Percentiles rank a stretch among this genome's conserved stretches.
phyloP scores from a whole-genome alignment of 768 basidiomycete genomes.

The Floccularia luteovirens region DNA sequence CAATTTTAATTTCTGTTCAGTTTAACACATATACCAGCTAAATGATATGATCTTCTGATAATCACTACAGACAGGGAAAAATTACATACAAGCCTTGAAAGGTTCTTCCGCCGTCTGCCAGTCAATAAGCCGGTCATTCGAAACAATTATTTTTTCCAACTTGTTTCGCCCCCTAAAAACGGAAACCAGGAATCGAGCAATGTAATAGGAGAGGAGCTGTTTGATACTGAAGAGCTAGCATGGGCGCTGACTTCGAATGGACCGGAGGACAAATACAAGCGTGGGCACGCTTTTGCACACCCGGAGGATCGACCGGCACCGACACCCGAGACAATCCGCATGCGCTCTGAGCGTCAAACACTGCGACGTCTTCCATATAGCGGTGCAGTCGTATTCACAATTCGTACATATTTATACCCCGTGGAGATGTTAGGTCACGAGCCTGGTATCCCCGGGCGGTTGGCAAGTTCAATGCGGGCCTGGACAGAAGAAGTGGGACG shows the following conservation, averaged over 20 bases:
- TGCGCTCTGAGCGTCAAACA: constrained; percentile 62
- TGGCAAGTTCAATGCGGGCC: constrained; percentile 56
- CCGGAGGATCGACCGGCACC: constrained; percentile 11
- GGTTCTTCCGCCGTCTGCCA: constrained; percentile 62
- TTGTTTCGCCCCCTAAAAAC: constrained; percentile 10
- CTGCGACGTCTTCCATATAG: constrained; percentile 54
- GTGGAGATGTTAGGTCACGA: constrained; percentile 45
- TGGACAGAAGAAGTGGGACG: constrained; percentile 58
- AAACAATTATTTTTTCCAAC: constrained; percentile 55
- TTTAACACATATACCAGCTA: too few species aligned
- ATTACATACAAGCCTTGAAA: constrained; percentile 54
- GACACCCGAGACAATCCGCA: constrained; percentile 35
- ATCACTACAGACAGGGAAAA: constrained; percentile 45
- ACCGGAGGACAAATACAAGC: constrained; percentile 36
- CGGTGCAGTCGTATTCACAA: constrained; percentile 63
- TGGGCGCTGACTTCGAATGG: constrained; percentile 55
- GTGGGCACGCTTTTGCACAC: constrained; percentile 12
- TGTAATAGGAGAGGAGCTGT: constrained; percentile 12
- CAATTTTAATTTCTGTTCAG: too few species aligned
- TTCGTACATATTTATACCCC: constrained; percentile 56
- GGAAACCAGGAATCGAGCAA: constrained; percentile 4
- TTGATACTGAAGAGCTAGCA: constrained; percentile 59
- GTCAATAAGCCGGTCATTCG: constrained; percentile 65
- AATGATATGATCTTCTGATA: too few species aligned
- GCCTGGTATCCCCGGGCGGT: constrained; percentile 48